Conservation (phyloP, 306 rosid genomes). For the Quercus cerris region DNA sequence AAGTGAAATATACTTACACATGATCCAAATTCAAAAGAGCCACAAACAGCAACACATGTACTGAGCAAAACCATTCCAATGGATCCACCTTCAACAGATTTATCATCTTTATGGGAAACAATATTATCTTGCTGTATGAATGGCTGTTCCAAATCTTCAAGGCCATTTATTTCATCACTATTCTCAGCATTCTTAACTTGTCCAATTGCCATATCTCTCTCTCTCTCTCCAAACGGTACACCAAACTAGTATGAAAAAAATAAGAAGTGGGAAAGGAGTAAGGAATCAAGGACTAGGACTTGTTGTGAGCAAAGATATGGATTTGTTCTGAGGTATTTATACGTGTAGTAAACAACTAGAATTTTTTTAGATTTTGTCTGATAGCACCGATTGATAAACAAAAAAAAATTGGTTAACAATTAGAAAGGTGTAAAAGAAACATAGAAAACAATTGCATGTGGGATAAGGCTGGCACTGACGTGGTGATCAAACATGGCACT, state of each 20-base stretch:
- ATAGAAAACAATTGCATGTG: constrained; percentile 10
- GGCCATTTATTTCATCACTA: constrained; percentile 30
- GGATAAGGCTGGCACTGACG: constrained; percentile 38
- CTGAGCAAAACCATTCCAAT: constrained; percentile 70
- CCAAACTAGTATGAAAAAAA: not conserved
- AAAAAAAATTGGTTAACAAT: not conserved
- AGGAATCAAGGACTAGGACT: not conserved
- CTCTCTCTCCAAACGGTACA: not conserved
- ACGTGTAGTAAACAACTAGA: no score
- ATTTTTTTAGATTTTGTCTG: constrained; percentile 5
- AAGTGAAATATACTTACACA: constrained; percentile 48
- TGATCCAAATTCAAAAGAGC: constrained; percentile 81
- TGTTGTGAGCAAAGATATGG: not conserved
- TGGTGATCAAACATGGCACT: constrained; percentile 20
- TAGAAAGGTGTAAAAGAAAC: no score
- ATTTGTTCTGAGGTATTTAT: not conserved
- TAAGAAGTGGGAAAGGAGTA: not conserved
- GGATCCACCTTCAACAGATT: constrained; percentile 37
- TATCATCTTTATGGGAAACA: constrained; percentile 3
- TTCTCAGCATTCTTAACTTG: constrained; percentile 39
- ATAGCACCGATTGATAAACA: not conserved
- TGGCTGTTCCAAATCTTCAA: constrained; percentile 45
- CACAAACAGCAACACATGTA: constrained; percentile 76
- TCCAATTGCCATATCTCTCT: constrained; percentile 45
- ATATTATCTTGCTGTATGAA: constrained; percentile 28